These are phyloP conservation scores for Venturia aucupariae DNA, from an alignment of 2,329 filamentous ascomycete genomes.

Conservation along the genomic window DNA sequence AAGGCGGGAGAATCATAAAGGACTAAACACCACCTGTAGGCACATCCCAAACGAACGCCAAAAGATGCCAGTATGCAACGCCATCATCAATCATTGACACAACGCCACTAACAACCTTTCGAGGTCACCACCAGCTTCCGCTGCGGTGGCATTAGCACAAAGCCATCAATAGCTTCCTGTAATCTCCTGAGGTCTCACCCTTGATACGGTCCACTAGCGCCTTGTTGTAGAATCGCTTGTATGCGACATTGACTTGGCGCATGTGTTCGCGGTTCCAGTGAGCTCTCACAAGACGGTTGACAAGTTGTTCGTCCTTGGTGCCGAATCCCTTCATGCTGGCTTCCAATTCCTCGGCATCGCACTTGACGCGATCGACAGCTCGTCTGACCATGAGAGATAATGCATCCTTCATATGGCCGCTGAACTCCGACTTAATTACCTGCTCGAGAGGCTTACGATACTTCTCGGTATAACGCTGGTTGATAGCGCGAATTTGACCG, in stretches of 20 bases:
- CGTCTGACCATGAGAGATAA: conserved; percentile 69
- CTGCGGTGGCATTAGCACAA: conserved; percentile 8
- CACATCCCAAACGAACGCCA: neutral
- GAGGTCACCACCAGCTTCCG: neutral
- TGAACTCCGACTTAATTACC: conserved; percentile 73
- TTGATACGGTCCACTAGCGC: conserved; percentile 62
- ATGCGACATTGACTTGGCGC: conserved; percentile 70
- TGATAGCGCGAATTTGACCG: conserved; percentile 74
- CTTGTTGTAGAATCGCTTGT: conserved; percentile 58
- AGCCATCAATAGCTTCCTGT: conserved; percentile 38
- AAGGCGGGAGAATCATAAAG: neutral
- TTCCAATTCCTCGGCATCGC: conserved; percentile 75
- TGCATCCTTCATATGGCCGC: conserved; percentile 83
- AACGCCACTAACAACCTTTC: neutral
- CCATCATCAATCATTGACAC: neutral
- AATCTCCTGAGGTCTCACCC: conserved; percentile 80
- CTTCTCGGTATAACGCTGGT: conserved; percentile 61
- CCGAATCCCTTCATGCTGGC: conserved; percentile 78
- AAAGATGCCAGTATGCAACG: neutral
- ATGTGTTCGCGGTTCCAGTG: conserved; percentile 77
- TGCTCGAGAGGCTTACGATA: conserved; percentile 63
- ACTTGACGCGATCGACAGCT: conserved; percentile 71
- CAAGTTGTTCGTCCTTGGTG: conserved; percentile 74
- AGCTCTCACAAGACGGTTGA: conserved; percentile 63
- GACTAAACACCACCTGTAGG: neutral